A percentile compares a stretch with the other conserved stretches of the same genome.
Conservation (phyloP, 1,139 yeast genomes). For the Ogataea hybrid region DNA sequence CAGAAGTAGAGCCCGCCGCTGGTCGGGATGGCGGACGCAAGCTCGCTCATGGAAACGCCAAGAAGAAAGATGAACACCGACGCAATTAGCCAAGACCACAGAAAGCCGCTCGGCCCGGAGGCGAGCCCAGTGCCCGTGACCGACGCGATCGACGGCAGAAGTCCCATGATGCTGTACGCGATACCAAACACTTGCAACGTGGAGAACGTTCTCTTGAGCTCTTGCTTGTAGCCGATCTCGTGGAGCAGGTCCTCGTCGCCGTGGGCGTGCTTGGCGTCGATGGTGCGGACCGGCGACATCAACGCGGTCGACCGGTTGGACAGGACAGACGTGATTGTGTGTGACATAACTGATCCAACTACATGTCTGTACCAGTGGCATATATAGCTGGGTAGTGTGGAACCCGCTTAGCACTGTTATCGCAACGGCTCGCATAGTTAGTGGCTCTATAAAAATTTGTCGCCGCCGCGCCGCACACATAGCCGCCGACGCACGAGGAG, state of each 20-base stretch:
- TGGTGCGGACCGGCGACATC: slow-evolving; percentile 26
- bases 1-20: slow-evolving; percentile 66
- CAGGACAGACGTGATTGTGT: slow-evolving; percentile 16
- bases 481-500: neutral
- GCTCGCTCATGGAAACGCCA: slow-evolving; percentile 57
- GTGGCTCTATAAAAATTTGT: neutral
- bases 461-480: slow-evolving; percentile 5
- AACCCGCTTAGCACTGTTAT: neutral
- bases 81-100: slow-evolving; percentile 66
- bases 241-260: slow-evolving; percentile 43
- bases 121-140: slow-evolving; percentile 39
- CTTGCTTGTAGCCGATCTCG: slow-evolving; percentile 53
- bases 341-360: neutral
- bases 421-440: neutral
- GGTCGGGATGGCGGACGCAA: slow-evolving; percentile 67
- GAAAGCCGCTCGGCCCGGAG: slow-evolving; percentile 56
- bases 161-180: slow-evolving; percentile 53
- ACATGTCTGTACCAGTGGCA: neutral
- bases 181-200: slow-evolving; percentile 53
- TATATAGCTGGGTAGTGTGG: neutral
- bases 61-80: slow-evolving; percentile 48
- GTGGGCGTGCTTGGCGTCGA: slow-evolving; percentile 28
- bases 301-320: slow-evolving; percentile 13
- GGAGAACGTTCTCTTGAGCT: slow-evolving; percentile 45
- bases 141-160: slow-evolving; percentile 47